Evolutionary conservation across 2,329 filamentous ascomycete genomes (phyloP).

Genomic region (Gremmenia infestans): DNA sequence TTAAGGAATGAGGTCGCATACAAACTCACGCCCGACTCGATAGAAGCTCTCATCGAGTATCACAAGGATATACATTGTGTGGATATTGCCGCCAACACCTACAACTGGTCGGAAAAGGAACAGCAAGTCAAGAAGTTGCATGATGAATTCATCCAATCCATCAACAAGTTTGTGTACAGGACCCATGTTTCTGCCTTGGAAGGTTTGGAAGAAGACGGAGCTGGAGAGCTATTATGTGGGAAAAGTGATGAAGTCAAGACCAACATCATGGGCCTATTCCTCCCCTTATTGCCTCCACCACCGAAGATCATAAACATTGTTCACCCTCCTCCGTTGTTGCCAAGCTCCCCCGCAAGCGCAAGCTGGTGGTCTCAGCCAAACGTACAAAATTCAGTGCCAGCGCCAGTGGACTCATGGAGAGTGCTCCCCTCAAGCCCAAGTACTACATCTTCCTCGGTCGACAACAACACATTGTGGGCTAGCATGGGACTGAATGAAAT

Average conservation of each 20-base stretch:
- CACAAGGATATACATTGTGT: constrained; percentile 94
- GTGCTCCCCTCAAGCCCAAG: constrained; percentile 85
- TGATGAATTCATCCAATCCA: constrained; percentile 90
- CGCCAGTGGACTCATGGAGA: constrained; percentile 81
- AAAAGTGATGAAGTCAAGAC: constrained; percentile 92
- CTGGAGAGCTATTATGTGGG: constrained; percentile 85
- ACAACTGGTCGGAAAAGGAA: constrained; percentile 96
- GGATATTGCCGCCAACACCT: constrained; percentile 82
- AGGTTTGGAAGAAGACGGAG: constrained; percentile 93
- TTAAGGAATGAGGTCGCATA: constrained; percentile 95
- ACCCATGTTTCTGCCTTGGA: constrained; percentile 85
- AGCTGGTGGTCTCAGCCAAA: constrained; percentile 77
- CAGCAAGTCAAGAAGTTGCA: constrained; percentile 95
- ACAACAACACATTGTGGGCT: constrained; percentile 73
- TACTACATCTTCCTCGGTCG: constrained; percentile 62
- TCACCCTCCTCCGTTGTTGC: constrained; percentile 77
- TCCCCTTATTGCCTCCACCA: constrained; percentile 78
- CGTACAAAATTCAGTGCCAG: constrained; percentile 59
- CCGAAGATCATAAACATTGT: constrained; percentile 87
- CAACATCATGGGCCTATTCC: constrained; percentile 76
- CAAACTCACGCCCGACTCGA: constrained; percentile 93
- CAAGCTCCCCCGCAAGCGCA: constrained; percentile 69
- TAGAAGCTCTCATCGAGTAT: constrained; percentile 88
- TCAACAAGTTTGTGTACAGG: constrained; percentile 96
- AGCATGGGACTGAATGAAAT: constrained; percentile 70